These are phyloP conservation scores for Chrysoporthe cubensis DNA, from an alignment of 2,329 filamentous ascomycete genomes.

Conservation along the genomic window DNA sequence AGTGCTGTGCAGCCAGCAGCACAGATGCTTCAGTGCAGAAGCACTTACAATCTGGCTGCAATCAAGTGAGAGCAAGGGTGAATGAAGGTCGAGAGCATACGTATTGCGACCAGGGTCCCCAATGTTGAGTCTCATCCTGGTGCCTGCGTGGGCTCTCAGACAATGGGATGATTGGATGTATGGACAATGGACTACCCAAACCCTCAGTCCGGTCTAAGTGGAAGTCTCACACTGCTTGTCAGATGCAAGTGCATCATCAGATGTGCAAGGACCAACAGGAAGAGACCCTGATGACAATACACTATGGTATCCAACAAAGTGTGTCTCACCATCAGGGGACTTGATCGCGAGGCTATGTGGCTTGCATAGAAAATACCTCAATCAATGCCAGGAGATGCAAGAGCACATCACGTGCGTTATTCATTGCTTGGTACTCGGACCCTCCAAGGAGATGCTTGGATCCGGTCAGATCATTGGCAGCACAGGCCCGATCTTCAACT, in stretches of 20 bases:
- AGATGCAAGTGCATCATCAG: background rate
- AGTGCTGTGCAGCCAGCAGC: background rate
- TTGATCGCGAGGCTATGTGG: background rate
- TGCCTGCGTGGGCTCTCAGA: background rate
- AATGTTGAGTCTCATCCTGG: background rate
- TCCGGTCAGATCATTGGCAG: background rate
- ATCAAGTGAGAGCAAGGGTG: background rate
- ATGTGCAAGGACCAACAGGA: background rate
- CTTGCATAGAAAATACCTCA: background rate
- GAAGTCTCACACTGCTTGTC: background rate
- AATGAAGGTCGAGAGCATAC: background rate
- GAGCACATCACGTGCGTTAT: background rate
- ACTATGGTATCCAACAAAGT: background rate
- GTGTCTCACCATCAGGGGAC: background rate
- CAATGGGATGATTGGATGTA: background rate
- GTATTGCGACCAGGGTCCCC: too few species aligned
- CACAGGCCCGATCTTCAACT: background rate
- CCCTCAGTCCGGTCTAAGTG: background rate
- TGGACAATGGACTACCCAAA: background rate
- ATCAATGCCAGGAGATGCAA: background rate
- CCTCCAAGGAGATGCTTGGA: background rate
- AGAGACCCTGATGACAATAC: background rate
- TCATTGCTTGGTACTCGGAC: background rate
- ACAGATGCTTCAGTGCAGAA: background rate
- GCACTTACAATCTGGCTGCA: background rate